Evolutionary conservation across 345 rosid genomes (phyloP), one percentile per base, ranked within the genome.

Genomic region (Conringia planisiliqua): DNA sequence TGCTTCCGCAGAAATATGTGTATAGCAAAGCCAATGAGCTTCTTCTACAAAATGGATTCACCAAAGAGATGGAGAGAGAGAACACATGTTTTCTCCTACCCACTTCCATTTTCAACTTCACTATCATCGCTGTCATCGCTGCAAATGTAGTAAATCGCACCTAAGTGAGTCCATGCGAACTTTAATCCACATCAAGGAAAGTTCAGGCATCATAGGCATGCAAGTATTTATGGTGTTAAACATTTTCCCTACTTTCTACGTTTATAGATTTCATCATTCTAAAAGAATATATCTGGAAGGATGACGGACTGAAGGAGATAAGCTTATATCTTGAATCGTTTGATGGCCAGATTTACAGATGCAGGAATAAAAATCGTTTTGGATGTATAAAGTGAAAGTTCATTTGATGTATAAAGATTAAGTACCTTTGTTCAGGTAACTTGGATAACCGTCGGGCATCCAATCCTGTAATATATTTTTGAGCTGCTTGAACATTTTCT

Each of bases 391-490:
- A 62, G 6, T 62, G 30, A 48, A 70, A 70, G 64, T 12, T 43
- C 33, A n/a, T n/a, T n/a, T 20, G 0, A 6, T 2, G 48, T 20
- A 64, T 9, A 12, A 66, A 20, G 38, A 52, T 40, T 22, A 27
- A 29, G 64, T 81, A 91, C 99, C 99, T 92, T 17, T 83, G 78
- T 39, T 95, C 97, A 24, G 88, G 81, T 35, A 79, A 79, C 77
- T 95, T 95, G 17, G 99, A 72, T 55, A 95, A 84, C 51, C 97
- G 83, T 72, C 98, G 89, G 17, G 99, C 98, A 81, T 95, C 99
- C 83, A 95, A 81, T 70, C 99, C 97, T 13, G 98, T 89, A n/a
- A 95, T 95, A 56, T 83, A 95, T 76, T 89, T 95, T 75, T 95
- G 97, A 38, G 97, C 90, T 27, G 87, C 85, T 78, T 88, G 96